phyloP scores from a whole-genome alignment of 2,329 filamentous ascomycete species.

The Cytospora mali region DNA sequence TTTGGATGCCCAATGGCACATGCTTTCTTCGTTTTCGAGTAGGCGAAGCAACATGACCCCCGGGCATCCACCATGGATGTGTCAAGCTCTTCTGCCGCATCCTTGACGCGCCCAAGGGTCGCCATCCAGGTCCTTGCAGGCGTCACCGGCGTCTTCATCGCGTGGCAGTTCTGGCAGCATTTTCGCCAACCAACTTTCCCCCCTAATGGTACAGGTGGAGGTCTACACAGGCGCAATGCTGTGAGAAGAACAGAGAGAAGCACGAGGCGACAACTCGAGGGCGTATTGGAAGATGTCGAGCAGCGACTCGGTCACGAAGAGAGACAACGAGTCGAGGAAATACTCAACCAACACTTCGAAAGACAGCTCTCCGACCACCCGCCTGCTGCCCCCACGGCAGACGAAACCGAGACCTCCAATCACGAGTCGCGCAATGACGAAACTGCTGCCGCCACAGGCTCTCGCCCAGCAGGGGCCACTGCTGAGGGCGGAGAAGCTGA shows the following conservation, averaged over 20 bases:
- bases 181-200: constrained; percentile 33
- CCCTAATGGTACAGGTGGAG: constrained; percentile 31
- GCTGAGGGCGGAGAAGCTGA: constrained; percentile 38
- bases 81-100: constrained; percentile 49
- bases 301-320: constrained; percentile 26
- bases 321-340: constrained; percentile 21
- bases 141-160: constrained; percentile 57
- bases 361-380: constrained; percentile 28
- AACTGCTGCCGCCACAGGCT: constrained; percentile 34
- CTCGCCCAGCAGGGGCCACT: constrained; percentile 37
- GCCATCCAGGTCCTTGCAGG: constrained; percentile 59
- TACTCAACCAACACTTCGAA: constrained; percentile 21
- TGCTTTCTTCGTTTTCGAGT: not conserved
- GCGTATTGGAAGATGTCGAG: constrained; percentile 39
- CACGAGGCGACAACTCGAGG: constrained; percentile 26
- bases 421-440: constrained; percentile 48
- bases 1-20: constrained; percentile 12
- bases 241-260: constrained; percentile 45
- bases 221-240: constrained; percentile 68
- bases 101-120: constrained; percentile 56
- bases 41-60: constrained; percentile 26
- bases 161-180: constrained; percentile 60
- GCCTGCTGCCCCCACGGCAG: constrained; percentile 35
- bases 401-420: constrained; percentile 46
- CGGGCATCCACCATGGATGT: constrained; percentile 31